A percentile compares a stretch with the other conserved stretches of the same genome.
Evolutionary conservation across 768 basidiomycete species (phyloP).

Genomic region (Phylloporus scabripes): DNA sequence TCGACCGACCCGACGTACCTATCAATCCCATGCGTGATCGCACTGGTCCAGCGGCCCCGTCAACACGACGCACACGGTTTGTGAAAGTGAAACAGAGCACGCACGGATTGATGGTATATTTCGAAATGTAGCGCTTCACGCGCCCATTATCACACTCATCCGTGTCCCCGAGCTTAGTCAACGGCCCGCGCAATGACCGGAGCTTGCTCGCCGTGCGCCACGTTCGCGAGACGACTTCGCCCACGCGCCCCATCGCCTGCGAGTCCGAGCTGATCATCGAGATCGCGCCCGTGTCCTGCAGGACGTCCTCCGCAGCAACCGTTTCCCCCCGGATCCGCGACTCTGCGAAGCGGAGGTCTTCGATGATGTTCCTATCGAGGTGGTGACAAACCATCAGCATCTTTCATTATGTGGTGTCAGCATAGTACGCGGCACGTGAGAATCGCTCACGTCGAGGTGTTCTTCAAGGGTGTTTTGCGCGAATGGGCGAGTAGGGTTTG

Average conservation of each 20-base stretch:
- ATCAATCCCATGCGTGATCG: constrained; percentile 90
- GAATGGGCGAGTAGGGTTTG: constrained; percentile 94
- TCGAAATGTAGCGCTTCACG: constrained; percentile 92
- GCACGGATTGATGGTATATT: constrained; percentile 97
- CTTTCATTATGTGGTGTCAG: constrained; percentile 35
- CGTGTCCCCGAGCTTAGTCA: constrained; percentile 50
- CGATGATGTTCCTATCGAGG: constrained; percentile 82
- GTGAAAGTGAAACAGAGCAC: constrained; percentile 22
- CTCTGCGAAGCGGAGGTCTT: constrained; percentile 94
- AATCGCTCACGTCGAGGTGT: constrained; percentile 78
- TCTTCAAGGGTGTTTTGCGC: constrained; percentile 91
- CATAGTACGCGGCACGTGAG: not conserved
- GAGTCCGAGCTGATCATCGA: constrained; percentile 96
- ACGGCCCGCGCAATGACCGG: constrained; percentile 70
- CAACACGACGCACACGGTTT: not conserved
- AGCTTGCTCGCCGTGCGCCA: constrained; percentile 99
- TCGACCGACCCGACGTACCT: constrained; percentile 82
- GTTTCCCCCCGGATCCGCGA: constrained; percentile 97
- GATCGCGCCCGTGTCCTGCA: constrained; percentile 90
- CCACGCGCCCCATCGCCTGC: constrained; percentile 98
- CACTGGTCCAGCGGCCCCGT: constrained; percentile 43
- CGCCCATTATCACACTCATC: constrained; percentile 63
- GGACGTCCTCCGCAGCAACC: constrained; percentile 93
- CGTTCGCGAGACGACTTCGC: constrained; percentile 86
- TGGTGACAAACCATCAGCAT: constrained; percentile 99